A percentile compares a stretch with the other conserved stretches of the same genome.
phyloP scores from a whole-genome alignment of 2,329 filamentous ascomycete species.

The Ceratocystis eucalypticola region DNA sequence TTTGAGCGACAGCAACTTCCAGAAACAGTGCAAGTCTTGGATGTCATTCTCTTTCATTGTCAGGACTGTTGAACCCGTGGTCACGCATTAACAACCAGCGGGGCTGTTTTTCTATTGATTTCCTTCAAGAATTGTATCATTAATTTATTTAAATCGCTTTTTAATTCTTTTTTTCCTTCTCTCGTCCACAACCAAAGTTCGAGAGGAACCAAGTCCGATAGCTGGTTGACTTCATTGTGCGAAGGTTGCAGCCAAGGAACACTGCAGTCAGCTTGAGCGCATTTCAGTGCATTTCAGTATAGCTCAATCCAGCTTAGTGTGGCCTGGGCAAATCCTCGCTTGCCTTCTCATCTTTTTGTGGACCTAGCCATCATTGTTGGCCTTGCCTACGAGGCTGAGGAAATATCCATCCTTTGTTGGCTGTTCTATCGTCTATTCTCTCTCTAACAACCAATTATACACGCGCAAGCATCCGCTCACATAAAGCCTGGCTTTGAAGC shows the following conservation, averaged over 20 bases:
- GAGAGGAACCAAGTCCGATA: not conserved
- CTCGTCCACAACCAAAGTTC: not conserved
- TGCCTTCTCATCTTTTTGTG: not conserved
- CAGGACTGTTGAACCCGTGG: not conserved
- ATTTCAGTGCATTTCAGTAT: not conserved
- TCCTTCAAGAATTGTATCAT: not conserved
- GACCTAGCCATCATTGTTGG: not conserved
- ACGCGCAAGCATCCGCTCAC: not conserved
- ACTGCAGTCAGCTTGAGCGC: no score
- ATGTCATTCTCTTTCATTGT: not conserved
- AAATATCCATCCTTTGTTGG: not conserved
- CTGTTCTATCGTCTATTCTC: not conserved
- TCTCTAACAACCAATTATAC: not conserved
- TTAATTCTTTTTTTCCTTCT: not conserved
- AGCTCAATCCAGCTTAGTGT: not conserved
- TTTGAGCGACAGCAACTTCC: no score
- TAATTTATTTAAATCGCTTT: not conserved
- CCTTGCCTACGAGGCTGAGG: constrained; percentile 13
- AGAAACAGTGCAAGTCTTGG: no score
- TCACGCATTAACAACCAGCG: not conserved
- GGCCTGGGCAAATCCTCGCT: not conserved
- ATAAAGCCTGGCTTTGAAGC: not conserved
- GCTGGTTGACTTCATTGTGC: not conserved
- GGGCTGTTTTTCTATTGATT: not conserved
- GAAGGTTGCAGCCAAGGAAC: no score